phyloP scores from a whole-genome alignment of 257 asterid genomes.

The Nicotiana tomentosiformis region DNA sequence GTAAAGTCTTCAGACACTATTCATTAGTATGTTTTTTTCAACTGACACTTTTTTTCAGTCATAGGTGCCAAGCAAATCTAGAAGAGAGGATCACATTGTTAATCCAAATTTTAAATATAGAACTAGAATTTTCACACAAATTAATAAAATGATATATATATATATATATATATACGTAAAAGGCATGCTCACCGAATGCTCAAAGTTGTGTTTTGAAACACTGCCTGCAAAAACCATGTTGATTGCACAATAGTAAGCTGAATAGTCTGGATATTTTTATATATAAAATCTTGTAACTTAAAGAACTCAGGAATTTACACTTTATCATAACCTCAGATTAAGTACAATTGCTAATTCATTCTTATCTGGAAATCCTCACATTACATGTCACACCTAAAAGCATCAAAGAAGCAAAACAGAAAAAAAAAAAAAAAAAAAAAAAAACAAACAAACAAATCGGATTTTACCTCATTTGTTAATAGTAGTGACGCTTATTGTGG shows the following conservation, averaged over 20 bases:
- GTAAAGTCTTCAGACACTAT: too few relatives aligned
- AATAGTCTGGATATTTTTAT: background rate
- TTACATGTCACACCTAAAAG: background rate
- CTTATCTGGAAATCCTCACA: background rate
- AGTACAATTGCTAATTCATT: background rate
- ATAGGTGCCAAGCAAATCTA: background rate
- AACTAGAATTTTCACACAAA: background rate
- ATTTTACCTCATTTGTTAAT: background rate
- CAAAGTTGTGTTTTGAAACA: constrained; percentile 43
- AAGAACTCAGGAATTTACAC: background rate
- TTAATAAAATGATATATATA: background rate
- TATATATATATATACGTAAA: background rate
- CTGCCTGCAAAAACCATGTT: constrained; percentile 52
- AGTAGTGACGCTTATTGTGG: background rate
- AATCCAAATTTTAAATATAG: background rate
- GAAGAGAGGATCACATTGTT: background rate
- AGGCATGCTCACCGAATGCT: constrained; percentile 59
- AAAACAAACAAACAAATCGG: too few relatives aligned
- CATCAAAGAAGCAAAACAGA: background rate
- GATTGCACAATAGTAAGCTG: background rate
- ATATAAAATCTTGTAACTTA: background rate
- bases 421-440: background rate
- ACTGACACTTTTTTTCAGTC: too few relatives aligned
- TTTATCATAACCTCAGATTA: background rate
- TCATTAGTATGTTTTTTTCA: too few relatives aligned